Base-by-base conservation (phyloP, 2,329 filamentous ascomycete genomes). In the Colletotrichum navitas region DNA sequence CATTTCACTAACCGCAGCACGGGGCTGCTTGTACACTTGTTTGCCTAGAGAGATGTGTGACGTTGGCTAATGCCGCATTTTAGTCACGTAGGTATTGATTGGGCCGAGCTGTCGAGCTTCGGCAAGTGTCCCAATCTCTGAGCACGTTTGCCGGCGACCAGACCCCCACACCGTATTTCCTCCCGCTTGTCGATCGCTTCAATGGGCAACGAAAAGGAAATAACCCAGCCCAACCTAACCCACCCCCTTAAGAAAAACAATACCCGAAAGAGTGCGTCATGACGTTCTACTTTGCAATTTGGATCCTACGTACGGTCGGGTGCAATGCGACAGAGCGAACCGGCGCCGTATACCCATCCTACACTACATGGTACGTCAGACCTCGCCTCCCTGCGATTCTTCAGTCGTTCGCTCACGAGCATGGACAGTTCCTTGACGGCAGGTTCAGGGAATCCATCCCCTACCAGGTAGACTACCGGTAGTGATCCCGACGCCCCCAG, bases 361-460 rank as follows among this genome's bases (percentile, higher is more conserved):
- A 41, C 39, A 16, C 16, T 41, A 41, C 39, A 10, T 10, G 41
- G 39, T 69, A 54, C 36, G 8, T 43, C 18, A 26, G 12, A n/a
- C 21, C 18, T 51, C 39, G 43, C 34, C 18, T 51, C 39, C 52
- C 34, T 72, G 51, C 47, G 61, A 61, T 64, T 55, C 69, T 54
- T 49, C 56, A n/a, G 29, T 52, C 54, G 41, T 34, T 45, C n/a
- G 49, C 41, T 59, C 34, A 36, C 34, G 21, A 49, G 16, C 56
- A 58, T 58, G 63, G 62, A 65, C 61, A 45, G 67, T 61, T 55
- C 41, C 41, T 43, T 43, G 18, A 43, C 18, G 18, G 43, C 43
- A 21, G 45, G 45, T 47, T 47, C 45, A 61, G 47, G 69, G 54
- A 63, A 51, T 29, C 24, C 51, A 18, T 32, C 55, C 56, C n/a